Evolutionary conservation across 306 rosid species (phyloP).

Genomic region (Medicago lupulina): DNA sequence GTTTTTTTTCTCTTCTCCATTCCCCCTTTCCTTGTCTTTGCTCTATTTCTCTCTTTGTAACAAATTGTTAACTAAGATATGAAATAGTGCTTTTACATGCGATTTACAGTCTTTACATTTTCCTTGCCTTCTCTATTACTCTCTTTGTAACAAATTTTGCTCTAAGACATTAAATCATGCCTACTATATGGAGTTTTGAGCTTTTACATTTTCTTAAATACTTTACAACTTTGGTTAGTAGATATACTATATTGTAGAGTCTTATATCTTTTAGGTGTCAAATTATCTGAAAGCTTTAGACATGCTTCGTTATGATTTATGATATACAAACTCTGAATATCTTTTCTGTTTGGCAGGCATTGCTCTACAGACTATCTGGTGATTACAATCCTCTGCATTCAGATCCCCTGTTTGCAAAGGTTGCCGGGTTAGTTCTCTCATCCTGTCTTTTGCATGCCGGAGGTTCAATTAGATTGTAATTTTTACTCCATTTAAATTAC

Average conservation of each 20-base stretch:
- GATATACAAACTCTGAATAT: conserved; percentile 29
- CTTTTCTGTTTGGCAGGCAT: conserved; percentile 72
- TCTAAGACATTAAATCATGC: not conserved
- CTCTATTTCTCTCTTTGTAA: conserved; percentile 20
- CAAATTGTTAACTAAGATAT: not conserved
- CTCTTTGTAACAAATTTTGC: conserved; percentile 23
- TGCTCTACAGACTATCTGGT: conserved; percentile 87
- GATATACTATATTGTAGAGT: not conserved
- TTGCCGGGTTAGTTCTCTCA: conserved; percentile 81
- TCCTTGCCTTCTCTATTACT: conserved; percentile 9
- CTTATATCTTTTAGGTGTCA: not conserved
- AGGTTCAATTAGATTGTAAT: conserved; percentile 17
- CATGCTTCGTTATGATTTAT: conserved; percentile 22
- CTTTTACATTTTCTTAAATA: conserved; percentile 6
- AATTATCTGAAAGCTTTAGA: conserved; percentile 13
- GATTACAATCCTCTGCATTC: conserved; percentile 96
- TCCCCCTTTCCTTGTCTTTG: not conserved
- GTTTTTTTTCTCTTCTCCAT: not conserved
- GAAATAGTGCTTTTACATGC: conserved; percentile 13
- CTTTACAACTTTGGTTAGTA: conserved; percentile 8
- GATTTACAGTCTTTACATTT: conserved; percentile 15
- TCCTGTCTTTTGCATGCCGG: conserved; percentile 27
- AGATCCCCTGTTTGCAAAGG: conserved; percentile 79
- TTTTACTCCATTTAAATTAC: not conserved
- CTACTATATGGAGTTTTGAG: not conserved